Evolutionary conservation across 2,329 filamentous ascomycete species (phyloP).

Genomic region (Phyllosticta citribraziliensis): DNA sequence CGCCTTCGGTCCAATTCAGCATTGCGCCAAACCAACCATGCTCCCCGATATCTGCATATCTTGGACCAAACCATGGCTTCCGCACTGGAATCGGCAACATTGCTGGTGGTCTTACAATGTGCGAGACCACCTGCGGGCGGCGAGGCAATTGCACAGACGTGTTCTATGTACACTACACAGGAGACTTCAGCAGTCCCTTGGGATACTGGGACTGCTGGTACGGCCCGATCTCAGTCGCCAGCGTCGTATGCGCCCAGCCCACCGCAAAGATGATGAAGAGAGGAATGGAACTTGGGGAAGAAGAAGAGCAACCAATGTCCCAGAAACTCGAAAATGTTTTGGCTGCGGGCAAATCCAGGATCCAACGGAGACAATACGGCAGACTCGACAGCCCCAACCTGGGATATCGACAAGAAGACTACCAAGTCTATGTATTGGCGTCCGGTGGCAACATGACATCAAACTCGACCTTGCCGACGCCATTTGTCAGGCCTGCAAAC

Average conservation of each 20-base stretch:
- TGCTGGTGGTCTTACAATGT: slow-evolving; percentile 2
- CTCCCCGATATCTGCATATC: background rate
- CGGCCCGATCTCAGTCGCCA: background rate
- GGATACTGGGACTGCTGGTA: slow-evolving; percentile 11
- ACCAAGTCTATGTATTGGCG: background rate
- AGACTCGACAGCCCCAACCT: background rate
- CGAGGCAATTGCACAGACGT: background rate
- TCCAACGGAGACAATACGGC: background rate
- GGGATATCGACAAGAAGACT: background rate
- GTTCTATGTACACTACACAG: slow-evolving; percentile 1
- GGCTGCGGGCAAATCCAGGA: background rate
- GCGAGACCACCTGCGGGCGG: background rate
- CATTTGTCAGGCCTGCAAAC: background rate
- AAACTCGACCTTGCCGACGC: background rate
- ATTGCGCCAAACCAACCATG: slow-evolving; percentile 2
- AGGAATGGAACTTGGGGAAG: background rate
- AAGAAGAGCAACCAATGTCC: background rate
- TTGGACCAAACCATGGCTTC: background rate
- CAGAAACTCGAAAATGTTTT: background rate
- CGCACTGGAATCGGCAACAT: slow-evolving; percentile 3
- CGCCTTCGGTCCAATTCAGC: background rate
- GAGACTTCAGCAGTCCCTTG: slow-evolving; percentile 1
- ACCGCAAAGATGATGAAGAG: background rate
- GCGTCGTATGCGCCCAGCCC: background rate
- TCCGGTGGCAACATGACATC: background rate